phyloP scores from a whole-genome alignment of 495 filamentous ascomycete genomes.

The Penicillium herquei region DNA sequence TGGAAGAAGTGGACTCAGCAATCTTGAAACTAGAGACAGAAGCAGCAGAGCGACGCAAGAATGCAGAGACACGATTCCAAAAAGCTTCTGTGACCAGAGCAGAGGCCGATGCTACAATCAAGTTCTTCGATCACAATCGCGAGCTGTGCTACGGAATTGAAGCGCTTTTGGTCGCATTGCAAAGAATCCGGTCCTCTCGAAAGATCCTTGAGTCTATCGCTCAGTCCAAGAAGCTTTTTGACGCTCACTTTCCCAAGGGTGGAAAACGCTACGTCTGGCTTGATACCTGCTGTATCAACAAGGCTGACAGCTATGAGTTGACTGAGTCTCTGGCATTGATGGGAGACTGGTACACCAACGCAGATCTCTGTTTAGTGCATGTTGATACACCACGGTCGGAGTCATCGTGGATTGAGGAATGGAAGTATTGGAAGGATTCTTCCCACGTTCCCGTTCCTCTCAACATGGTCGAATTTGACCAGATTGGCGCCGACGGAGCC shows the following conservation, averaged over 20 bases:
- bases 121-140: slow-evolving; percentile 10
- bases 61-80: not conserved
- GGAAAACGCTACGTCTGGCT: slow-evolving; percentile 47
- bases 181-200: slow-evolving; percentile 37
- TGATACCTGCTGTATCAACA: slow-evolving; percentile 51
- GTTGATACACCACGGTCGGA: slow-evolving; percentile 31
- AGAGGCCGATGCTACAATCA: not conserved
- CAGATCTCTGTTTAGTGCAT: slow-evolving; percentile 47
- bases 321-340: slow-evolving; percentile 44
- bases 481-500: not conserved
- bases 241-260: slow-evolving; percentile 28
- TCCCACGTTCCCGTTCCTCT: not conserved
- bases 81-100: not conserved
- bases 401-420: slow-evolving; percentile 21
- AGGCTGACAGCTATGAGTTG: slow-evolving; percentile 36
- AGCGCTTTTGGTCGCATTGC: slow-evolving; percentile 30
- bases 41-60: not conserved
- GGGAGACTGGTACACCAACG: slow-evolving; percentile 50
- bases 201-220: slow-evolving; percentile 28
- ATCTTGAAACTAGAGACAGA: not conserved
- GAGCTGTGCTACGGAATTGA: slow-evolving; percentile 33
- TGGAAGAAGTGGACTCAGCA: not conserved
- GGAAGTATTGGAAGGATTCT: slow-evolving; percentile 20
- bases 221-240: slow-evolving; percentile 29
- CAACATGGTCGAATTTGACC: slow-evolving; percentile 6